Base-by-base conservation (phyloP, 2,329 filamentous ascomycete species). In the Beauveria brongniartii region DNA sequence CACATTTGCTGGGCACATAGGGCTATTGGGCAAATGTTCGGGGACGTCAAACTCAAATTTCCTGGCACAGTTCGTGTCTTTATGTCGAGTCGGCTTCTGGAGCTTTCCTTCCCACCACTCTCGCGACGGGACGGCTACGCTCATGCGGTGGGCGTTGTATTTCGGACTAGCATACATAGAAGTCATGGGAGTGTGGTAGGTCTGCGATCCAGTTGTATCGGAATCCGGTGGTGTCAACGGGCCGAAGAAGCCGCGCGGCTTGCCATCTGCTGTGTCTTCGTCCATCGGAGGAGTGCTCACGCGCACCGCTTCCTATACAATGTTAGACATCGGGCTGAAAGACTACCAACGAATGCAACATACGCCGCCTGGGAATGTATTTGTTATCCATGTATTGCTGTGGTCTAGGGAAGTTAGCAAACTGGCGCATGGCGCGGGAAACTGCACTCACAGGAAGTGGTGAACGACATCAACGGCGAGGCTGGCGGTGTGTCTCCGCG, bases 21-120 rank as follows among this genome's bases (percentile, higher is more conserved):
- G 79, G 65, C 80, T 82, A 61, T 64, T 77, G 37, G 79, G 78
- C 8, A 80, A 69, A 63, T 83, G 80, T 63, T 82, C 78, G 1
- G 79, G 78, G 12, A 82, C 63, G 52, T 81, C 74, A 62, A 83
- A 81, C 53, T 77, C 70, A 61, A 83, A 82, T 5, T 63, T 56
- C 24, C 59, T 61, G 9, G 64, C 28, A 20, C 58, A 60, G 26
- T 63, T 57, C 0, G 67, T 59, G 16, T 65, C 60, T 24, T 66
- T 63, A 7, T 65, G 68, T 5, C 67, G 66, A 5, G 59, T 50
- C 4, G 65, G 59, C 6, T 67, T 63, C 59, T 62, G 65, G 44
- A 69, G 69, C 48, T 67, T 61, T 10, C 67, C 65, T 30, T 76
- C 73, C 73, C 71, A 75, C 73, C 73, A 75, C 60, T 75, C 72